Percentiles rank a stretch among this genome's conserved stretches.
phyloP scores from a whole-genome alignment of 2,329 filamentous ascomycete species.

The Colletotrichum sublineola region DNA sequence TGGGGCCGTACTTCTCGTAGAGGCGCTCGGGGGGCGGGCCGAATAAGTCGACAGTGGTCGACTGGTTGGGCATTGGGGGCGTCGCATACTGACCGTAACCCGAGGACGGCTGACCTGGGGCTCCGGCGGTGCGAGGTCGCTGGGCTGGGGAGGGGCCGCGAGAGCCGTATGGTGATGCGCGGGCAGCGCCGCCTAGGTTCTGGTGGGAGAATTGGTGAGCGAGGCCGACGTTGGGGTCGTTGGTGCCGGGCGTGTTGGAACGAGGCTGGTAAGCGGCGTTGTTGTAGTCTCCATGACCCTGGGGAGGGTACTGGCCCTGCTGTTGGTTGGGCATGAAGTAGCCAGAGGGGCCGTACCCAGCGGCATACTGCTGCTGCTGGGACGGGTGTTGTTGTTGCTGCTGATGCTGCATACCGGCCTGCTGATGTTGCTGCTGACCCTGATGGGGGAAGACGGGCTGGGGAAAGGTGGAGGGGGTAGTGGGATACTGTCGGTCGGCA shows the following conservation, averaged over 20 bases:
- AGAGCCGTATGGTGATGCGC: slow-evolving; percentile 77
- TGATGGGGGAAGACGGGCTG: slow-evolving; percentile 79
- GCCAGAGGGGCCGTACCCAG: slow-evolving; percentile 59
- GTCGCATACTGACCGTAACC: slow-evolving; percentile 76
- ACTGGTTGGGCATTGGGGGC: slow-evolving; percentile 73
- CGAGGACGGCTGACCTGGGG: slow-evolving; percentile 68
- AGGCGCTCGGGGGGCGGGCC: slow-evolving; percentile 86
- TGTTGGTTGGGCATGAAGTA: slow-evolving; percentile 77
- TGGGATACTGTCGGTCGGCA: slow-evolving; percentile 80
- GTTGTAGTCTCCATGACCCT: slow-evolving; percentile 59
- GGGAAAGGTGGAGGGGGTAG: slow-evolving; percentile 95
- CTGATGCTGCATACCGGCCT: slow-evolving; percentile 46
- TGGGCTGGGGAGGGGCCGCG: slow-evolving; percentile 77
- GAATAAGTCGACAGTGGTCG: slow-evolving; percentile 77
- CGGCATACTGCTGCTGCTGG: slow-evolving; percentile 60
- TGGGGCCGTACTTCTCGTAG: slow-evolving; percentile 80
- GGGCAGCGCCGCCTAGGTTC: slow-evolving; percentile 82
- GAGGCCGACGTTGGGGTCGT: slow-evolving; percentile 90
- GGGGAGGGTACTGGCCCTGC: slow-evolving; percentile 57
- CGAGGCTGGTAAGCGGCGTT: slow-evolving; percentile 61
- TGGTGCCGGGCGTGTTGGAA: slow-evolving; percentile 72
- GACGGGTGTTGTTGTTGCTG: slow-evolving; percentile 48
- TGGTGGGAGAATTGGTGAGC: slow-evolving; percentile 98
- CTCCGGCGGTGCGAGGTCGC: slow-evolving; percentile 87
- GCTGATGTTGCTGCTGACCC: slow-evolving; percentile 53